Evolutionary conservation across 306 rosid genomes (phyloP).

Genomic region (Rubus idaeus): DNA sequence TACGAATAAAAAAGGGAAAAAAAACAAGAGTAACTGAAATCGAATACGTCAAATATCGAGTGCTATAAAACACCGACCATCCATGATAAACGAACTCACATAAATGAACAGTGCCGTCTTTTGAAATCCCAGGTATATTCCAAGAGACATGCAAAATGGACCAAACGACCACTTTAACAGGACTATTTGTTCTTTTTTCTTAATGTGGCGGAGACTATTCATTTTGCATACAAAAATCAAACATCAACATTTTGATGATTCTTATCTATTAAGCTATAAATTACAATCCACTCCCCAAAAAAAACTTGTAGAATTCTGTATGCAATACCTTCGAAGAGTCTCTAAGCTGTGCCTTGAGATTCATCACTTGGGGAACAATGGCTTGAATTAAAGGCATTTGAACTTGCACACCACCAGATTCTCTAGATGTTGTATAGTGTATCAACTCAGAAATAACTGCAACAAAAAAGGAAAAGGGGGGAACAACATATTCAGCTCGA

Average conservation of each 20-base stretch:
- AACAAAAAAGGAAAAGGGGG: slow-evolving; percentile 19
- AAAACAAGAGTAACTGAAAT: too few relatives aligned
- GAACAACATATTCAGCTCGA: background rate
- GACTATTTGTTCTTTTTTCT: background rate
- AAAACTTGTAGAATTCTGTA: slow-evolving; percentile 22
- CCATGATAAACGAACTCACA: too few relatives aligned
- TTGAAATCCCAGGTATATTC: too few relatives aligned
- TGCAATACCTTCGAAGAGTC: slow-evolving; percentile 85
- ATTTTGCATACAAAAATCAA: too few relatives aligned
- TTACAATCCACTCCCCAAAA: background rate
- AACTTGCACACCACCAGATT: slow-evolving; percentile 64
- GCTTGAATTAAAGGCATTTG: slow-evolving; percentile 94
- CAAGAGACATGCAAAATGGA: slow-evolving; percentile 4
- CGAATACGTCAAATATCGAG: too few relatives aligned
- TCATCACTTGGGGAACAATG: slow-evolving; percentile 94
- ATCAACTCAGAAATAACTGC: slow-evolving; percentile 97
- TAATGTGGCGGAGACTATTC: too few relatives aligned
- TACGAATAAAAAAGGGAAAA: too few relatives aligned
- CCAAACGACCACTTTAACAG: background rate
- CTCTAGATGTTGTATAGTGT: slow-evolving; percentile 81
- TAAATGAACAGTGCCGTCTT: too few relatives aligned
- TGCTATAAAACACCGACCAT: too few relatives aligned
- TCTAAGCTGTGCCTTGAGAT: slow-evolving; percentile 82
- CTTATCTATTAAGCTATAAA: background rate
- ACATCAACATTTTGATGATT: background rate